These are phyloP conservation scores for Globisporangium uncinulatum DNA, from an alignment of 352 stramenopile species.

Conservation along the genomic window DNA sequence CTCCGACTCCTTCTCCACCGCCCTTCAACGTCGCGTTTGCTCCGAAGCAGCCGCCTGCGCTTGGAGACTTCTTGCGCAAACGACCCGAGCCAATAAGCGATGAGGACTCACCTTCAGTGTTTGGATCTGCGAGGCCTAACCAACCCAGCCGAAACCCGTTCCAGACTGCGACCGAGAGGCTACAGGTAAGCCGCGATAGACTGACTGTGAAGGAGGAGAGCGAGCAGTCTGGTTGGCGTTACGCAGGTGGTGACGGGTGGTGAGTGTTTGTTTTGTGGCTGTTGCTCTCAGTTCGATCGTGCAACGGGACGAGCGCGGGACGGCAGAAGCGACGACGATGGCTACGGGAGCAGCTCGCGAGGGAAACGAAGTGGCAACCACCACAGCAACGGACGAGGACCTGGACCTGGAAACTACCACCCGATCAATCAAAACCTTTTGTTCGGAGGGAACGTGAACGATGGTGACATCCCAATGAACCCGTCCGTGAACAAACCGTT, in stretches of 20 bases:
- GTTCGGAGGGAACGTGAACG: constrained; percentile 29
- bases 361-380: constrained; percentile 15
- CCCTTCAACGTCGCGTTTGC: constrained; percentile 1
- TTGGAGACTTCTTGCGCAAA: constrained; percentile 40
- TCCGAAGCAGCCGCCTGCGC: constrained; percentile 9
- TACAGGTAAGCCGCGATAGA: constrained; percentile 30
- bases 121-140: constrained; percentile 7
- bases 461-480: constrained; percentile 7
- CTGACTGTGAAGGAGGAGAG: not conserved
- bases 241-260: not conserved
- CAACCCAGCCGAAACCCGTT: constrained; percentile 39
- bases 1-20: not conserved
- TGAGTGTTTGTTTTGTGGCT: not conserved
- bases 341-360: constrained; percentile 14
- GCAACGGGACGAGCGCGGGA: constrained; percentile 34
- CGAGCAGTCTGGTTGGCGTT: not conserved
- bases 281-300: constrained; percentile 27
- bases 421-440: constrained; percentile 73
- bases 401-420: constrained; percentile 49
- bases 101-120: constrained; percentile 6
- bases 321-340: constrained; percentile 26
- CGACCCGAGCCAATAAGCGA: constrained; percentile 12
- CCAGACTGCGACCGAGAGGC: constrained; percentile 58
- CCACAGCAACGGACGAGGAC: constrained; percentile 15
- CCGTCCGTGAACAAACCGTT: constrained; percentile 68